Percentiles rank a stretch among this genome's conserved stretches.
These are phyloP conservation scores for Dryas alaskensis DNA, from an alignment of 306 rosid genomes.

Conservation along the genomic window DNA sequence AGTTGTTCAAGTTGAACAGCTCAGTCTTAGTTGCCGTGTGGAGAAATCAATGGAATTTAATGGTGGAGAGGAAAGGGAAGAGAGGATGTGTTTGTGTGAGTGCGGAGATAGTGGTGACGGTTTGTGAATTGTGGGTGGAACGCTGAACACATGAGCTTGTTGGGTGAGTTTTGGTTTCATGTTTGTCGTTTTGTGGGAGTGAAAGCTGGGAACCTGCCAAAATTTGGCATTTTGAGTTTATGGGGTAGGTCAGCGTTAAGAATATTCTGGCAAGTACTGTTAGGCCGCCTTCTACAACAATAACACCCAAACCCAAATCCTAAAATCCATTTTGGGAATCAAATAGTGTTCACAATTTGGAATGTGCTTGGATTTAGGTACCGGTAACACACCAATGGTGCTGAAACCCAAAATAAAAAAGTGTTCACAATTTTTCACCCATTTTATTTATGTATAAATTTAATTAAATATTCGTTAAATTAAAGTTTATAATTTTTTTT, in stretches of 20 bases:
- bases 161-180: background rate
- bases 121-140: background rate
- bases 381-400: too few relatives aligned
- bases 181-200: background rate
- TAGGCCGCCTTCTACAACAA: too few relatives aligned
- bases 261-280: background rate
- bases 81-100: background rate
- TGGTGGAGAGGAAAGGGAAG: background rate
- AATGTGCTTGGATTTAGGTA: too few relatives aligned
- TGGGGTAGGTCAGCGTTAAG: background rate
- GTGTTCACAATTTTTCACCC: too few relatives aligned
- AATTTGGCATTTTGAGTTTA: constrained; percentile 5
- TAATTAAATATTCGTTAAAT: too few relatives aligned
- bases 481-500: too few relatives aligned
- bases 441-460: too few relatives aligned
- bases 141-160: background rate
- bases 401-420: too few relatives aligned
- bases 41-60: background rate
- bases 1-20: background rate
- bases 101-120: background rate
- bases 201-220: background rate
- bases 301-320: too few relatives aligned
- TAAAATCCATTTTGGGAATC: too few relatives aligned
- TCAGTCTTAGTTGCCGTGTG: background rate
- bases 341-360: too few relatives aligned